These are phyloP conservation scores for Kwoniella dejecticola DNA, from an alignment of 768 basidiomycete genomes.

Conservation along the genomic window DNA sequence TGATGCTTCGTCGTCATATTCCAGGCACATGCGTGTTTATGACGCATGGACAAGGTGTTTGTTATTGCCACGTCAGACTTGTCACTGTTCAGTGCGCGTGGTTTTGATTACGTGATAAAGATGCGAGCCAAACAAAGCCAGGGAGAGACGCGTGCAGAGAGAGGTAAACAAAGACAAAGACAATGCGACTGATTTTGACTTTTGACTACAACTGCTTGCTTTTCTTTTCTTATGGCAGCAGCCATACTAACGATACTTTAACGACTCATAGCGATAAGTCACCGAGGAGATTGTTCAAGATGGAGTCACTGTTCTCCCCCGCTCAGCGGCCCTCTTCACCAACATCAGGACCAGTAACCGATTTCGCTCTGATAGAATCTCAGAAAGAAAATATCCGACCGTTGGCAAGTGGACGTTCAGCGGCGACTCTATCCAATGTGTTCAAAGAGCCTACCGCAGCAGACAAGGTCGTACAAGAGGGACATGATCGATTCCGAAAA, in stretches of 20 bases:
- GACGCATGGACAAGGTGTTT: background rate
- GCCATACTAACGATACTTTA: background rate
- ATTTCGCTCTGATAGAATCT: conserved; percentile 58
- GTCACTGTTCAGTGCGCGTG: no score
- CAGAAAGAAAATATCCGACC: conserved; percentile 62
- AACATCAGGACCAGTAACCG: conserved; percentile 53
- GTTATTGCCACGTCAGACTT: conserved; percentile 11
- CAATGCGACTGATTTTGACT: conserved; percentile 22
- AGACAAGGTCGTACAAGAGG: conserved; percentile 58
- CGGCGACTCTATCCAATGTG: conserved; percentile 57
- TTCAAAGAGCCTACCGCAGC: conserved; percentile 66
- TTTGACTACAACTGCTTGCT: no score
- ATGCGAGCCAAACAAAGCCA: conserved; percentile 18
- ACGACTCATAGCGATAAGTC: no score
- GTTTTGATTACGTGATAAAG: background rate
- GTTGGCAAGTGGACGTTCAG: conserved; percentile 58
- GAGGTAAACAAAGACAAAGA: conserved; percentile 4
- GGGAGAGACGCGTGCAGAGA: conserved; percentile 2
- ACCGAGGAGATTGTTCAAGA: background rate
- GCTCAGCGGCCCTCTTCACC: conserved; percentile 15
- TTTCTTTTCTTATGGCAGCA: background rate
- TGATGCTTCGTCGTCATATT: background rate
- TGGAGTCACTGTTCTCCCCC: conserved; percentile 33
- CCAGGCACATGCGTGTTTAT: background rate
- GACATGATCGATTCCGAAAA: conserved; percentile 54